phyloP scores from a whole-genome alignment of 2,329 filamentous ascomycete genomes.

The Colletotrichum sojae region DNA sequence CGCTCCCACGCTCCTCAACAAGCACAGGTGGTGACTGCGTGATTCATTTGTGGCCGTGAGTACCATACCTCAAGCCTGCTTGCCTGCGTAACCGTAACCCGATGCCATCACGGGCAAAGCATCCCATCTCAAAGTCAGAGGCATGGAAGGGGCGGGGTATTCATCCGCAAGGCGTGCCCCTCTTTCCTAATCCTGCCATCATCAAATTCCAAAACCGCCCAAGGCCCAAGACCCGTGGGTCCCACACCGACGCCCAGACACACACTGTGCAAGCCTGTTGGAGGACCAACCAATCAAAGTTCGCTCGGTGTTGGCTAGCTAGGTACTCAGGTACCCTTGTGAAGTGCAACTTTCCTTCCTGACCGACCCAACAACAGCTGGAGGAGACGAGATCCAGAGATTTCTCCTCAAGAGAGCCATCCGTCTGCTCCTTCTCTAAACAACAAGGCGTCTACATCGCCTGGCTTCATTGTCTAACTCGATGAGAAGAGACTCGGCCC shows the following conservation, averaged over 20 bases:
- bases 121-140: not conserved
- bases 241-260: slow-evolving; percentile 25
- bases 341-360: slow-evolving; percentile 22
- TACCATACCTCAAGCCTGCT: too few relatives aligned
- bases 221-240: slow-evolving; percentile 1
- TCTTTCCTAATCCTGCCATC: slow-evolving; percentile 39
- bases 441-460: too few relatives aligned
- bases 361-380: not conserved
- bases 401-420: not conserved
- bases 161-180: slow-evolving; percentile 24
- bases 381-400: not conserved
- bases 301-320: not conserved
- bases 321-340: slow-evolving; percentile 10
- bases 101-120: slow-evolving; percentile 12
- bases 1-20: too few relatives aligned
- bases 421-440: too few relatives aligned
- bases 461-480: too few relatives aligned
- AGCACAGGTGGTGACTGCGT: too few relatives aligned
- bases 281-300: slow-evolving; percentile 16
- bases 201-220: slow-evolving; percentile 24
- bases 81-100: too few relatives aligned
- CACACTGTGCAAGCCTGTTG: slow-evolving; percentile 35
- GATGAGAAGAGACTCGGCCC: too few relatives aligned
- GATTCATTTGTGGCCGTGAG: too few relatives aligned
- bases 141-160: slow-evolving; percentile 1